Base-by-base conservation (phyloP, 148 eudicot genomes). In the Oxyria digyna region DNA sequence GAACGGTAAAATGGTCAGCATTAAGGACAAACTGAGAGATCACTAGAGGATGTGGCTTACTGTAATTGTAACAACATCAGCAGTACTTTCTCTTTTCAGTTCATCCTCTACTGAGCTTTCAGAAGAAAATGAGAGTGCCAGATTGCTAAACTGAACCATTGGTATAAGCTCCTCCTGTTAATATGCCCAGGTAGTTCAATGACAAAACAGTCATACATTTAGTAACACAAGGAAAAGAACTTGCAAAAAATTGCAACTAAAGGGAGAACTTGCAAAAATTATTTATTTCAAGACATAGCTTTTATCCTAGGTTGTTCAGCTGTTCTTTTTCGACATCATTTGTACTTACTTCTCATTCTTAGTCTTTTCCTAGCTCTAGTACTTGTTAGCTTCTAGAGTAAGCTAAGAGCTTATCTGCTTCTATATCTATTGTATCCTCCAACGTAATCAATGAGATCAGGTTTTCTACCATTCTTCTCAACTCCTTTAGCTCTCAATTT, bases 21-120 rank as follows among this genome's bases (percentile, higher is more conserved):
- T 29, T 27, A 59, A 59, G 17, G 65, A 31, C 65, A 59, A 59
- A 29, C 8, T 27, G 20, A 6, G 31, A 59, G 38, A 59, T 59
- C 65, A 15, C 31, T 13, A 35, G 29, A 59, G 31, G 27, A 74
- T 62, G 37, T 35, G 26, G 73, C 86, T 80, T 82, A 82, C 86
- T 73, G 77, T 69, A 65, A 85, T 80, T 62, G 89, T 85, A 55
- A 80, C 62, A 67, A 85, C 84, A 78, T 82, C 86, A 65, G 89
- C 89, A 77, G 79, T 75, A 68, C 89, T 85, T 75, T 85, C 89
- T 73, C 89, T 80, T 70, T 82, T 82, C 62, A 85, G 67, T 73
- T 85, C 89, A 74, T 80, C 86, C 78, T 85, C 89, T 42, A 85
- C 80, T 66, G 89, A 85, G 69, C 89, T 82, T 81, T 85, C 89